A percentile compares a stretch with the other conserved stretches of the same genome.
These are phyloP conservation scores for Phytopythium sindhum DNA, from an alignment of 352 stramenopile species.

Conservation along the genomic window DNA sequence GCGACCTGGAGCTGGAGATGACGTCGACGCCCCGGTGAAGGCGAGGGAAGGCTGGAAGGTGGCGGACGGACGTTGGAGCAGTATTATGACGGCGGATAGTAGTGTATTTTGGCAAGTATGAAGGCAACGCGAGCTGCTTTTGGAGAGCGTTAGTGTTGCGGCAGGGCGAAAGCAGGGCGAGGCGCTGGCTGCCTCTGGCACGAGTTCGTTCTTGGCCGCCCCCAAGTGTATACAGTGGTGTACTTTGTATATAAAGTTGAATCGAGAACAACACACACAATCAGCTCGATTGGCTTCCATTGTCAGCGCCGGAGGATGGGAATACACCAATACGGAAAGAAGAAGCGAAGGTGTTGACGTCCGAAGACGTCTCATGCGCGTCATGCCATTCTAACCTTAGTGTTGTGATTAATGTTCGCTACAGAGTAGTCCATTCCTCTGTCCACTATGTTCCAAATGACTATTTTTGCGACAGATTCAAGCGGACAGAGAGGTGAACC, in stretches of 20 bases:
- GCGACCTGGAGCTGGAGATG: conserved; percentile 2
- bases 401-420: too few relatives aligned
- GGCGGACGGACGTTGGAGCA: not conserved
- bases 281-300: too few relatives aligned
- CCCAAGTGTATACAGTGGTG: not conserved
- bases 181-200: not conserved
- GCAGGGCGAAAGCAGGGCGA: not conserved
- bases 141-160: not conserved
- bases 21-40: conserved; percentile 1
- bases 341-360: too few relatives aligned
- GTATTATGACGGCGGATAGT: conserved; percentile 1
- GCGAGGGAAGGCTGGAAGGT: not conserved
- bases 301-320: too few relatives aligned
- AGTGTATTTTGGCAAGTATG: conserved; percentile 6
- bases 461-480: too few relatives aligned
- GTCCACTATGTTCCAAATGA: too few relatives aligned
- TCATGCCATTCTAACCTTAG: too few relatives aligned
- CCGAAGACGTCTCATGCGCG: too few relatives aligned
- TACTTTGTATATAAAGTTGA: not conserved
- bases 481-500: too few relatives aligned
- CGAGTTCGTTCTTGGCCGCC: not conserved
- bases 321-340: too few relatives aligned
- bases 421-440: too few relatives aligned
- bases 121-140: not conserved
- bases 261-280: not conserved